phyloP scores from a whole-genome alignment of 352 stramenopile species.

The Globisporangium apiculatum region DNA sequence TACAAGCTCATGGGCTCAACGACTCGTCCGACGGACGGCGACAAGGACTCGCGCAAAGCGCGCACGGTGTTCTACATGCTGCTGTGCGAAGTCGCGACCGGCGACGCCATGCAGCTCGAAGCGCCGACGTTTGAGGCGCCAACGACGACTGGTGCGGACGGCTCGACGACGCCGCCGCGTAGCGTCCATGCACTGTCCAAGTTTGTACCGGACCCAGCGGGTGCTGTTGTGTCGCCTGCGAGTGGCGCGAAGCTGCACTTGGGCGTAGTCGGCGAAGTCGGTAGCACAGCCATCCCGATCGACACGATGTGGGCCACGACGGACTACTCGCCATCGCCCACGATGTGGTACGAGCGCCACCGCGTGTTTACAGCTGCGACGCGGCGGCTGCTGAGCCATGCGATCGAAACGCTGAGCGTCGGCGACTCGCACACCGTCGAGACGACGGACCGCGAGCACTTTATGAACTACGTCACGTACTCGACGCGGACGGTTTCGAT shows the following conservation, averaged over 20 bases:
- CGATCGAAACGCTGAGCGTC: constrained; percentile 29
- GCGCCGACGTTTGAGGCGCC: constrained; percentile 23
- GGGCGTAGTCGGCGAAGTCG: constrained; percentile 38
- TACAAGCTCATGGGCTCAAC: constrained; percentile 35
- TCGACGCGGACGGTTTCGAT: constrained; percentile 27
- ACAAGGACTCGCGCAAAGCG: constrained; percentile 28
- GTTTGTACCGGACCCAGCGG: constrained; percentile 41
- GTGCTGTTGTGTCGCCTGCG: constrained; percentile 43
- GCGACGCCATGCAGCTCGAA: constrained; percentile 29
- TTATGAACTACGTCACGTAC: constrained; percentile 16
- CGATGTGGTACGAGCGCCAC: constrained; percentile 29
- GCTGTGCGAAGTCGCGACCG: constrained; percentile 62
- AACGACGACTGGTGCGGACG: neutral
- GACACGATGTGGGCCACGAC: constrained; percentile 51
- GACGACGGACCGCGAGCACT: constrained; percentile 23
- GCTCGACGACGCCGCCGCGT: constrained; percentile 34
- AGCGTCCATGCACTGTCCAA: constrained; percentile 53
- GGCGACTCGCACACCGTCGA: constrained; percentile 32
- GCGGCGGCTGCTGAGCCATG: no score
- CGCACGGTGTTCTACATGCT: constrained; percentile 65
- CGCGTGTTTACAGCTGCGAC: constrained; percentile 16
- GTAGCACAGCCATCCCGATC: constrained; percentile 36
- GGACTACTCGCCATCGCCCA: constrained; percentile 16
- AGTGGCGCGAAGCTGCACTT: constrained; percentile 44
- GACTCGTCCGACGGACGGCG: neutral